These are phyloP conservation scores for Athelia psychrophila DNA, from an alignment of 1,284 basidiomycete species.

Conservation along the genomic window DNA sequence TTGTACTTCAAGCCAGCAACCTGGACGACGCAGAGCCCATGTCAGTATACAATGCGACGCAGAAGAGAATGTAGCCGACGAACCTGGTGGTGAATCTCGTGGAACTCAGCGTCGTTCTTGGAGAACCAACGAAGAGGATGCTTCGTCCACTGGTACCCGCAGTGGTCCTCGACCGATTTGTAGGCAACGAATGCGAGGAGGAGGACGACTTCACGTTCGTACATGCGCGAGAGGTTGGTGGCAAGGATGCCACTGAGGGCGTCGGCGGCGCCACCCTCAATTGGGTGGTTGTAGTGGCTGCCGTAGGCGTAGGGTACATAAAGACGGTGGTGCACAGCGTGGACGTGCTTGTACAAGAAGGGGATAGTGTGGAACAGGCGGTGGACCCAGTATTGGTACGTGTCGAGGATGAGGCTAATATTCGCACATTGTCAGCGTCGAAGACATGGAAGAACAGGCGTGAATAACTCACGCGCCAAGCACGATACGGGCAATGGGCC, in stretches of 20 bases:
- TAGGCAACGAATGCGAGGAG: constrained; percentile 62
- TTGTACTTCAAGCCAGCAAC: constrained; percentile 61
- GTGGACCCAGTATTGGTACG: constrained; percentile 79
- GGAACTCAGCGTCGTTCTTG: constrained; percentile 74
- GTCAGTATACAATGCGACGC: too few relatives aligned
- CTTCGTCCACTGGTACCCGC: constrained; percentile 68
- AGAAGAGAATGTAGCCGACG: constrained; percentile 45
- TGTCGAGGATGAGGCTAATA: constrained; percentile 68
- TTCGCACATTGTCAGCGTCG: neutral
- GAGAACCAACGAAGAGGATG: constrained; percentile 66
- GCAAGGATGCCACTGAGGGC: constrained; percentile 60
- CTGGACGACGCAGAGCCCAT: too few relatives aligned
- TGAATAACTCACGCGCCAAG: constrained; percentile 27
- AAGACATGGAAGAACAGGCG: too few relatives aligned
- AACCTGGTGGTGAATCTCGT: constrained; percentile 74
- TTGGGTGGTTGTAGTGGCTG: constrained; percentile 77
- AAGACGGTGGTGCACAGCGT: constrained; percentile 74
- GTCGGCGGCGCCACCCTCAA: constrained; percentile 73
- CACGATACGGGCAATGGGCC: constrained; percentile 41
- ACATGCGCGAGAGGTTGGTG: constrained; percentile 49
- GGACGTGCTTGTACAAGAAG: constrained; percentile 69
- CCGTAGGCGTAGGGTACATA: constrained; percentile 80
- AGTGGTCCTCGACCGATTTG: constrained; percentile 83
- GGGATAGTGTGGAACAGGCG: constrained; percentile 68
- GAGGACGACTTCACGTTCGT: constrained; percentile 56